A percentile compares a stretch with the other conserved stretches of the same genome.
These are phyloP conservation scores for Fragaria vesca DNA, from an alignment of 306 rosid genomes.

Conservation along the genomic window DNA sequence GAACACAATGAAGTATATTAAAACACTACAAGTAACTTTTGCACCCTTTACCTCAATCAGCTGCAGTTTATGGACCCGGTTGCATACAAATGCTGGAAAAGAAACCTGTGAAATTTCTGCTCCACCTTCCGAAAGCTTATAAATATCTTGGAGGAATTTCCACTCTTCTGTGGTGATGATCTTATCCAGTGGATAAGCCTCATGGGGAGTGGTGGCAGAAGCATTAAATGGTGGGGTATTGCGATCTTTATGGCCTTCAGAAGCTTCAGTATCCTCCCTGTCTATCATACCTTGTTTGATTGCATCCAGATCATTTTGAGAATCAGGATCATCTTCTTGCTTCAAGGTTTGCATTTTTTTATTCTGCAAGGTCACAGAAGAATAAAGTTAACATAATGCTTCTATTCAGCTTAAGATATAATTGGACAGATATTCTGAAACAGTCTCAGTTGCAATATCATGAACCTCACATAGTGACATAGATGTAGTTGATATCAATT, in stretches of 20 bases:
- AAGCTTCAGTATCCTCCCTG: slow-evolving; percentile 50
- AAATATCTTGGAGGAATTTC: slow-evolving; percentile 68
- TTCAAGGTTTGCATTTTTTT: slow-evolving; percentile 39
- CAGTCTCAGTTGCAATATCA: neutral
- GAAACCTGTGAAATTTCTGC: slow-evolving; percentile 33
- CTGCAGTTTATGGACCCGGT: slow-evolving; percentile 50
- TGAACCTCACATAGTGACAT: neutral
- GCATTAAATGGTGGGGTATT: slow-evolving; percentile 69
- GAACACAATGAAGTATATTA: neutral
- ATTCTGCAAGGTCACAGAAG: slow-evolving; percentile 43
- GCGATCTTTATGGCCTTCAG: slow-evolving; percentile 45
- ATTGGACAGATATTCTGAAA: neutral
- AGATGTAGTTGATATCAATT: slow-evolving; percentile 3
- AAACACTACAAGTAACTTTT: slow-evolving; percentile 5
- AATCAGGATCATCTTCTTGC: slow-evolving; percentile 46
- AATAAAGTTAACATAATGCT: slow-evolving; percentile 19
- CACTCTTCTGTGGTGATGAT: slow-evolving; percentile 73
- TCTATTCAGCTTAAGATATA: slow-evolving; percentile 9
- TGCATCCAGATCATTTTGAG: slow-evolving; percentile 50
- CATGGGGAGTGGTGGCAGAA: slow-evolving; percentile 67
- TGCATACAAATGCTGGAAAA: slow-evolving; percentile 64
- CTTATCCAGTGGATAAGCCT: slow-evolving; percentile 72
- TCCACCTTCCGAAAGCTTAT: slow-evolving; percentile 32
- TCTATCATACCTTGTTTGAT: slow-evolving; percentile 53
- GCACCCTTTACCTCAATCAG: slow-evolving; percentile 48